Conservation (phyloP, 805 yeast genomes). For the Zygosaccharomyces bailii region DNA sequence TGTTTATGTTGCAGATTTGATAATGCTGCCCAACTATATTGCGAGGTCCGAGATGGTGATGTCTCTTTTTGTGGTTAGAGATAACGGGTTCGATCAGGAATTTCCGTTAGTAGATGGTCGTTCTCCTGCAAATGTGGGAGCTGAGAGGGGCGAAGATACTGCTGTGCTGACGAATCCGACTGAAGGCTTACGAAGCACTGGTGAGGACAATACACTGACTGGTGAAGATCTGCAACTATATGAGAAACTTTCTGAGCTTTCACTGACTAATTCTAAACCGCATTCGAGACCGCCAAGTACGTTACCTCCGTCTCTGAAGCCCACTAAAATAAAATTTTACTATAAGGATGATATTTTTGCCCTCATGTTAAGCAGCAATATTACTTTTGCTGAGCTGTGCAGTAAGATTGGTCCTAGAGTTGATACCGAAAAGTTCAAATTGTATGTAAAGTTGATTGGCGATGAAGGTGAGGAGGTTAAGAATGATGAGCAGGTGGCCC, state of each 20-base stretch:
- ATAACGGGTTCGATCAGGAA: slow-evolving; percentile 37
- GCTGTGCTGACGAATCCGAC: slow-evolving; percentile 13
- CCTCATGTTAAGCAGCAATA: slow-evolving; percentile 49
- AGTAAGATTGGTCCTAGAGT: slow-evolving; percentile 51
- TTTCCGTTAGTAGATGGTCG: slow-evolving; percentile 6
- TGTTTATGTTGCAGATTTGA: slow-evolving; percentile 54
- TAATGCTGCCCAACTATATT: slow-evolving; percentile 72
- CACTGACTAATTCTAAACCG: slow-evolving; percentile 24
- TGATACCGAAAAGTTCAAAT: slow-evolving; percentile 37
- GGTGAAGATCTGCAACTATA: slow-evolving; percentile 33
- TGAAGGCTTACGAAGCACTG: slow-evolving; percentile 7
- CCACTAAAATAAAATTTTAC: slow-evolving; percentile 64
- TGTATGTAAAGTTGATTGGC: slow-evolving; percentile 35
- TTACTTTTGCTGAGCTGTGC: slow-evolving; percentile 48
- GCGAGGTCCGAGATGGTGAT: slow-evolving; percentile 66
- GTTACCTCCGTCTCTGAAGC: slow-evolving; percentile 29
- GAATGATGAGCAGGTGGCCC: slow-evolving; percentile 35
- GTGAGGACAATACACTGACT: slow-evolving; percentile 35
- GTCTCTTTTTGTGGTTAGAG: slow-evolving; percentile 58
- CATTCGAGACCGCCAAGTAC: slow-evolving; percentile 34
- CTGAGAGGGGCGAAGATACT: slow-evolving; percentile 15
- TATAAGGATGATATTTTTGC: slow-evolving; percentile 82
- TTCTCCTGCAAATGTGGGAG: slow-evolving; percentile 7
- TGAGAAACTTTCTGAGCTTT: slow-evolving; percentile 28
- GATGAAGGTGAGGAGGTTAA: slow-evolving; percentile 36